These are phyloP conservation scores for Gossypium davidsonii DNA, from an alignment of 441 rosid genomes.

Conservation along the genomic window DNA sequence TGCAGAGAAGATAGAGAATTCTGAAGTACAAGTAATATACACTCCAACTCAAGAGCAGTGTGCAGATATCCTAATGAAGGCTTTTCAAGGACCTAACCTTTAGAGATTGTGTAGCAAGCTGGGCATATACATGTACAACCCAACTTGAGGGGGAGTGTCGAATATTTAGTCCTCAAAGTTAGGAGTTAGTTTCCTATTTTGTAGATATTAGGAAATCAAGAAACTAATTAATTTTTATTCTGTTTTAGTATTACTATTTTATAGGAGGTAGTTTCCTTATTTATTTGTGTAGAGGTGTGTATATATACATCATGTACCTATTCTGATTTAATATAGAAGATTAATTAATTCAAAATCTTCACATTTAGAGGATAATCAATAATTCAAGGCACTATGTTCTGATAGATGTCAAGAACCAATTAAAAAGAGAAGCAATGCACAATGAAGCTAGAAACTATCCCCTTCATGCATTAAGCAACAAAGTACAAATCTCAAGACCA, in stretches of 20 bases:
- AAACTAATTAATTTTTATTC: too few species aligned
- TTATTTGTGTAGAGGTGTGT: background rate
- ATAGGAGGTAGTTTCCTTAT: background rate
- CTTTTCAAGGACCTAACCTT: background rate
- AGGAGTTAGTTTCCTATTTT: background rate
- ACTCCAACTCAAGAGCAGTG: background rate
- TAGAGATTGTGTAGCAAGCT: background rate
- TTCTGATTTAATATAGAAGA: background rate
- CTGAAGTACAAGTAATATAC: background rate
- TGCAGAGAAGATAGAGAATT: background rate
- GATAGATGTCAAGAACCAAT: background rate
- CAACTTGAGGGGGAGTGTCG: background rate
- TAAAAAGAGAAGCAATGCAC: background rate
- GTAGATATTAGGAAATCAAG: background rate
- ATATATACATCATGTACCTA: background rate
- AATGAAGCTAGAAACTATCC: background rate
- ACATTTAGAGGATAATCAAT: background rate
- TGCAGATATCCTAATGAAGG: background rate
- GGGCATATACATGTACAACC: background rate
- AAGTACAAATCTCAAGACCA: constrained; percentile 5
- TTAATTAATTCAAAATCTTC: too few species aligned
- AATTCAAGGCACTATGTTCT: background rate
- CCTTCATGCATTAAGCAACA: background rate
- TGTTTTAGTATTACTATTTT: background rate
- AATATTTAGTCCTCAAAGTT: too few species aligned